phyloP scores from a whole-genome alignment of 352 stramenopile genomes.

The Phytophthora colocasiae region DNA sequence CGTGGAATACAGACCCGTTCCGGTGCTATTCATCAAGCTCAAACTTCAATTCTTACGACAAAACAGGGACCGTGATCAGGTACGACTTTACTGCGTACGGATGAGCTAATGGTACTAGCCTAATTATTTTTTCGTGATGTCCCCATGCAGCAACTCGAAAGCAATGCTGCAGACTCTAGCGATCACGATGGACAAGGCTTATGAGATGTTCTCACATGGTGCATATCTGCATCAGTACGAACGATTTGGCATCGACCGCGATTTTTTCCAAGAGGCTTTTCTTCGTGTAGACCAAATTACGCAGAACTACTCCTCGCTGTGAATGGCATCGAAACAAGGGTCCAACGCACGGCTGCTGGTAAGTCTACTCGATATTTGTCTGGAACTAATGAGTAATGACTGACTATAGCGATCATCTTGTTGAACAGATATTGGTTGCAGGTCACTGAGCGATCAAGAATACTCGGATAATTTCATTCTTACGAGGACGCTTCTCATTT shows the following conservation, averaged over 20 bases:
- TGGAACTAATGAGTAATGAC: neutral
- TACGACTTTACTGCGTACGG: constrained; percentile 15
- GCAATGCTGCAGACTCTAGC: constrained; percentile 55
- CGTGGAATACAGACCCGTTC: constrained; percentile 52
- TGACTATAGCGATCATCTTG: neutral
- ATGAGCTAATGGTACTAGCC: neutral
- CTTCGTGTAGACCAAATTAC: constrained; percentile 77
- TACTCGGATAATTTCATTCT: constrained; percentile 32
- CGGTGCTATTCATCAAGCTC: constrained; percentile 32
- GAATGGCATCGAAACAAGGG: neutral
- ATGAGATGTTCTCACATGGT: constrained; percentile 71
- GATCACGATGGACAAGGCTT: constrained; percentile 62
- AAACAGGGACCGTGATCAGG: constrained; percentile 65
- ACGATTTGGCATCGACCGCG: constrained; percentile 55
- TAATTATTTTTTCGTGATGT: neutral
- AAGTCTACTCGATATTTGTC: neutral
- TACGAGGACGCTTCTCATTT: constrained; percentile 35
- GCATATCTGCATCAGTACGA: constrained; percentile 78
- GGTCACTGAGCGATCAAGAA: neutral
- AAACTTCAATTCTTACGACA: constrained; percentile 74
- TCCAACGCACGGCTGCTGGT: neutral
- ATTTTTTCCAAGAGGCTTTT: constrained; percentile 73
- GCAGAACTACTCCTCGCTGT: constrained; percentile 59
- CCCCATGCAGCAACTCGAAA: constrained; percentile 65
- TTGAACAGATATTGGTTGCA: too few relatives aligned